Percentiles rank a stretch among this genome's conserved stretches.
Conservation (phyloP, 129 eudicot species). For the Artemisia annua region DNA sequence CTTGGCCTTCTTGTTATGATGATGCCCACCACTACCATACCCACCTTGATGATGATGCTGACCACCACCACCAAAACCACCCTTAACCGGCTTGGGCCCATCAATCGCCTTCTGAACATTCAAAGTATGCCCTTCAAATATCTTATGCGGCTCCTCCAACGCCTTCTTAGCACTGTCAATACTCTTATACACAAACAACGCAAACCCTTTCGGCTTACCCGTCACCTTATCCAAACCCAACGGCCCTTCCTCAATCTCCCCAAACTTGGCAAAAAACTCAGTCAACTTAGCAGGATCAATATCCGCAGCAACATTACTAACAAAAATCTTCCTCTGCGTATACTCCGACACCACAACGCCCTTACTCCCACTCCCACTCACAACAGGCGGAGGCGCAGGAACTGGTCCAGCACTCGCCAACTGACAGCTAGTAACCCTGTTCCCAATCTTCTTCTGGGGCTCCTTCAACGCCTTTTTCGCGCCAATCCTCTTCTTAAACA, state of each 20-base stretch:
- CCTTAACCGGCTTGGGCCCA: slow-evolving; percentile 68
- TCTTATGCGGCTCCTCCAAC: slow-evolving; percentile 87
- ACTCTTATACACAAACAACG: slow-evolving; percentile 75
- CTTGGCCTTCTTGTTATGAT: slow-evolving; percentile 57
- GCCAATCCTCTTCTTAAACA: slow-evolving; percentile 72
- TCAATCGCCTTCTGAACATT: slow-evolving; percentile 89
- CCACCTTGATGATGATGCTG: slow-evolving; percentile 42
- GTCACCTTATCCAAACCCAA: slow-evolving; percentile 85
- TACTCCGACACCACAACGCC: slow-evolving; percentile 60
- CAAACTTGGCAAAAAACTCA: slow-evolving; percentile 63
- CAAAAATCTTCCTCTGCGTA: slow-evolving; percentile 93
- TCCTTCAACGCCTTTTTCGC: slow-evolving; percentile 66
- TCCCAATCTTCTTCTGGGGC: slow-evolving; percentile 94
- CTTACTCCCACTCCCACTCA: background rate
- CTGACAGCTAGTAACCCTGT: slow-evolving; percentile 78
- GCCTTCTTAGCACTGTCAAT: slow-evolving; percentile 81
- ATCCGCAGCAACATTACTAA: slow-evolving; percentile 83
- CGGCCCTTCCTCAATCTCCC: slow-evolving; percentile 97
- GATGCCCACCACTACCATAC: slow-evolving; percentile 53
- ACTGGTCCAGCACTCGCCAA: slow-evolving; percentile 87
- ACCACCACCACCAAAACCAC: slow-evolving; percentile 5
- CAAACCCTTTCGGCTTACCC: slow-evolving; percentile 88
- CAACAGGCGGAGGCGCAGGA: slow-evolving; percentile 51
- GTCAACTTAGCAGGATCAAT: slow-evolving; percentile 59
- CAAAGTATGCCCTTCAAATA: slow-evolving; percentile 73